Percentiles rank a stretch among this genome's conserved stretches.
Evolutionary conservation across 345 rosid genomes (phyloP).

Genomic region (Kandelia obovata): DNA sequence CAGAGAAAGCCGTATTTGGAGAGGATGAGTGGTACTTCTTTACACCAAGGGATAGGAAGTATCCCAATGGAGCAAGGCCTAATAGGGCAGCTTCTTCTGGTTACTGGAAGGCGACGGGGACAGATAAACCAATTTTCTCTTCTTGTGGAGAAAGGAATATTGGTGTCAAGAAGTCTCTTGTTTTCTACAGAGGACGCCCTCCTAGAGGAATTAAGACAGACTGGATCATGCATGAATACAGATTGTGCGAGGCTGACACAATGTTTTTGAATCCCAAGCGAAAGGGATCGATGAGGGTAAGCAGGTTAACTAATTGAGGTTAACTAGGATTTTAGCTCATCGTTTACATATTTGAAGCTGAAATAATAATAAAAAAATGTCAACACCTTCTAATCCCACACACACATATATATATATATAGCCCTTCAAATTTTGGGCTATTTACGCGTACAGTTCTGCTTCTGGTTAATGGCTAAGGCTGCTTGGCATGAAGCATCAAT

Average conservation of each 20-base stretch:
- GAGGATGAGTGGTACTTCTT: constrained; percentile 37
- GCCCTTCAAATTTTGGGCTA: no score
- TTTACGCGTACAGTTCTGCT: not conserved
- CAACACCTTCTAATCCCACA: no score
- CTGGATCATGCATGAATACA: constrained; percentile 38
- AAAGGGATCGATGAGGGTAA: constrained; percentile 21
- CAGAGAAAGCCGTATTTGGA: constrained; percentile 30
- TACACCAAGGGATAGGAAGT: constrained; percentile 36
- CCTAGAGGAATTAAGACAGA: constrained; percentile 31
- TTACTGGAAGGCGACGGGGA: constrained; percentile 27
- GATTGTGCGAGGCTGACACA: constrained; percentile 14
- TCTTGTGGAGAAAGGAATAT: constrained; percentile 3
- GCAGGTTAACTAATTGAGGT: not conserved
- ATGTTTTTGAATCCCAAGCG: constrained; percentile 9
- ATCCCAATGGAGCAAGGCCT: constrained; percentile 37
- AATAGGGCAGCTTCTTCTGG: constrained; percentile 31
- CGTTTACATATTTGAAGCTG: no score
- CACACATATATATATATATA: no score
- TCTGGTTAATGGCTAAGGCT: not conserved
- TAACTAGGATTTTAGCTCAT: not conserved
- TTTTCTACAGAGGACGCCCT: constrained; percentile 31
- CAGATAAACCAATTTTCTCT: constrained; percentile 17
- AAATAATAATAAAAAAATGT: no score
- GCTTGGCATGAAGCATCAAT: no score
- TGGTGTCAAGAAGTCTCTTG: constrained; percentile 30